Evolutionary conservation across 495 filamentous ascomycete species (phyloP).

Genomic region (Penicillium samsonianum): DNA sequence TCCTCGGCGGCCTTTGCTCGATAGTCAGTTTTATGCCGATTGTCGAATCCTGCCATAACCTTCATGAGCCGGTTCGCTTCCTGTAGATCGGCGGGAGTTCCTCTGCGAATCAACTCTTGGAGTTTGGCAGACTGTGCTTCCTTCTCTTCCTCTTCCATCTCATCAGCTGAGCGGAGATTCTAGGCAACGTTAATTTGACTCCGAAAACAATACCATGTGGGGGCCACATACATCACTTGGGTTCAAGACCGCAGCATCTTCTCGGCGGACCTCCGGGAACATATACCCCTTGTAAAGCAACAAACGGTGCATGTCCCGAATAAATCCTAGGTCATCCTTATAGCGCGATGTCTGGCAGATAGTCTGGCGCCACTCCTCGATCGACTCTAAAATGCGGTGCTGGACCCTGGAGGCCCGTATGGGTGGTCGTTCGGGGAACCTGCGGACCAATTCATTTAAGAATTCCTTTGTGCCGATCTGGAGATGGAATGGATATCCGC

Average conservation of each 20-base stretch:
- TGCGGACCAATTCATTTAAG: conserved; percentile 93
- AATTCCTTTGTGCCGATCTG: conserved; percentile 99
- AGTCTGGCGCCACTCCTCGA: conserved; percentile 97
- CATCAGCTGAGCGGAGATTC: conserved; percentile 94
- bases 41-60: conserved; percentile 97
- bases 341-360: conserved; percentile 97
- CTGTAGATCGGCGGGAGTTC: conserved; percentile 87
- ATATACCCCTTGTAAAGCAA: conserved; percentile 95
- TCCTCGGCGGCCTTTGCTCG: conserved; percentile 96
- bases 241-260: conserved; percentile 96
- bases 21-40: conserved; percentile 92
- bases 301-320: conserved; percentile 95
- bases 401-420: conserved; percentile 84
- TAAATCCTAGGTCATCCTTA: conserved; percentile 94
- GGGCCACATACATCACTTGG: conserved; percentile 82
- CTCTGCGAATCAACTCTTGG: conserved; percentile 92
- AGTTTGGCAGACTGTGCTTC: conserved; percentile 96
- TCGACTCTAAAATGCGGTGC: conserved; percentile 88
- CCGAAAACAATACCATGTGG: not conserved
- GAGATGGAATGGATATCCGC: conserved; percentile 97
- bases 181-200: conserved; percentile 45
- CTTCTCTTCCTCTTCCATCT: conserved; percentile 96
- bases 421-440: conserved; percentile 92
- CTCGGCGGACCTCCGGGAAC: conserved; percentile 86
- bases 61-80: conserved; percentile 98